Conservation (phyloP, 2,329 filamentous ascomycete genomes). For the Aspergillus calidoustus region DNA sequence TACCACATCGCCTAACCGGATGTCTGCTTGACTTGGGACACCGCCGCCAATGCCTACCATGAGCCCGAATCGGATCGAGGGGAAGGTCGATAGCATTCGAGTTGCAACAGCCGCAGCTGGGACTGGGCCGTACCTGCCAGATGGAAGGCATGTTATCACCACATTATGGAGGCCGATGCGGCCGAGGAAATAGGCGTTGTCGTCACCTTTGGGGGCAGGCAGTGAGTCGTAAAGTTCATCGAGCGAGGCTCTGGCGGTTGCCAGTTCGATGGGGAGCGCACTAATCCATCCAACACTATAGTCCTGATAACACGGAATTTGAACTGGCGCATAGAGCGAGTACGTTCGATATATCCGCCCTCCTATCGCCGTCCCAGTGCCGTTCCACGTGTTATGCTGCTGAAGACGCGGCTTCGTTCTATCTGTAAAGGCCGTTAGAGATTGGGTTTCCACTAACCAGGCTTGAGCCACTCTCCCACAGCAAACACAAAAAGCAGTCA, state of each 20-base stretch:
- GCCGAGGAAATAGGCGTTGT: constrained; percentile 11
- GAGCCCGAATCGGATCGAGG: constrained; percentile 33
- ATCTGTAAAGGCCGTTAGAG: neutral
- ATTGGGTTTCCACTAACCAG: neutral
- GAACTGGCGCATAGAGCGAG: neutral
- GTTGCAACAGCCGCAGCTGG: constrained; percentile 23
- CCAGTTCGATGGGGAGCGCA: neutral
- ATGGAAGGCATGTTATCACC: constrained; percentile 15
- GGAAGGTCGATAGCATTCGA: constrained; percentile 25
- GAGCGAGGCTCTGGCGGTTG: constrained; percentile 2
- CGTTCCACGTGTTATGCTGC: neutral
- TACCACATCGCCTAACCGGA: constrained; percentile 37
- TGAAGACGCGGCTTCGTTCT: neutral
- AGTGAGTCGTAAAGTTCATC: constrained; percentile 1
- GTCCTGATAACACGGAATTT: constrained; percentile 1
- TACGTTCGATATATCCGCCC: neutral
- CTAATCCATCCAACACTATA: constrained; percentile 13
- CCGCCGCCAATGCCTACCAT: constrained; percentile 52
- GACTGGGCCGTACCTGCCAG: constrained; percentile 32
- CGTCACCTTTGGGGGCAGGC: neutral
- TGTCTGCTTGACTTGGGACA: constrained; percentile 29
- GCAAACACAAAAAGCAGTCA: neutral
- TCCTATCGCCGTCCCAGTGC: neutral
- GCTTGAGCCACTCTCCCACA: neutral
- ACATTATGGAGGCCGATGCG: constrained; percentile 13